Base-by-base conservation (phyloP, 1,139 yeast genomes). In the Pichia terricola region DNA sequence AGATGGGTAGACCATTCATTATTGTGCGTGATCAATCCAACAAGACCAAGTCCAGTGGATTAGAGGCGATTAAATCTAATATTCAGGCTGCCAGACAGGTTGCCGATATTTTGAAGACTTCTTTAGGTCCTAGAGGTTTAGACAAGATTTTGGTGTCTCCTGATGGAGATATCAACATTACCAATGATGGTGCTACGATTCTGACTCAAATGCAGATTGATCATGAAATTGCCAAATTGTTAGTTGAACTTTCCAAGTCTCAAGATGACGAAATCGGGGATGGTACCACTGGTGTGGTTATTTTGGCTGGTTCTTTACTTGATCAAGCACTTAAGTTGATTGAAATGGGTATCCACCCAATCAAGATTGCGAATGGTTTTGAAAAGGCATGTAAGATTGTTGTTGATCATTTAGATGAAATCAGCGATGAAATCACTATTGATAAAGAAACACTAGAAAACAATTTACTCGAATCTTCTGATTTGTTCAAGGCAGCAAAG, bases 191-290 rank as follows among this genome's bases (percentile, higher is more conserved):
- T 54, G 98, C 98, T 44, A 94, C 98, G 9, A 91, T 94, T 59
- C 71, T 94, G 54, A 75, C 95, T 10, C 95, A 88, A 63, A 91
- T 94, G 97, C 95, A 91, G 62, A 73, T 94, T 53, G 96, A 88
- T 56, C 88, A 85, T 63, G 95, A 91, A 67, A 89, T 94, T 59
- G 99, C 98, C 53, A 91, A 91, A 66, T 72, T 94, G 52, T 70
- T 94, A 60, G 99, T 91, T 36, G 96, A 94, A 67, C 75, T 94
- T 55, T 86, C 96, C 34, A 84, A 79, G 64, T 86, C 96, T 27
- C 99, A 94, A 69, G 99, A 94, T 64, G 96, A 91, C 60, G 98
- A 94, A 67, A 88, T 94, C 59, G 99, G 99, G 46, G 99, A 94
- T 62, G 99, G 99, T 60, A 94, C 99, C 37, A 94, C 99, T 4